These are phyloP conservation scores for Seiridium unicorne DNA, from an alignment of 2,329 filamentous ascomycete species.

Conservation along the genomic window DNA sequence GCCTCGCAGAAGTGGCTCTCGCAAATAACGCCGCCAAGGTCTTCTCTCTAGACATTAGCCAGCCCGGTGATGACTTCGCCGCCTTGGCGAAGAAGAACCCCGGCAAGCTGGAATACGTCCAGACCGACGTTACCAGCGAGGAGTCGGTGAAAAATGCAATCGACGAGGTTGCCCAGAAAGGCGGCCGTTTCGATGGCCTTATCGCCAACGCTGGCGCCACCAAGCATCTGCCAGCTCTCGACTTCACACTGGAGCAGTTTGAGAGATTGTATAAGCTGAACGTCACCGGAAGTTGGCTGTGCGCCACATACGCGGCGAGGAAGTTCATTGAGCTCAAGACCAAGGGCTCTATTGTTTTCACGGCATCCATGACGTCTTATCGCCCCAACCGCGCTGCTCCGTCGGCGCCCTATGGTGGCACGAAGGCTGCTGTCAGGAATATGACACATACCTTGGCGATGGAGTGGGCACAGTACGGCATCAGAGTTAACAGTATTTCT, in stretches of 20 bases:
- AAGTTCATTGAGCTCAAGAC: slow-evolving; percentile 34
- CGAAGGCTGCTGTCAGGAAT: slow-evolving; percentile 41
- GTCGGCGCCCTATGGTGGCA: slow-evolving; percentile 45
- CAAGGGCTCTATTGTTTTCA: slow-evolving; percentile 41
- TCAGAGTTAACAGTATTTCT: slow-evolving; percentile 45
- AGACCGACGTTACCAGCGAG: slow-evolving; percentile 44
- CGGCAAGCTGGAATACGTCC: slow-evolving; percentile 39
- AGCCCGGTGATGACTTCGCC: slow-evolving; percentile 34
- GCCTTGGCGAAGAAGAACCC: slow-evolving; percentile 37
- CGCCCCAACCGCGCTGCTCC: slow-evolving; percentile 48
- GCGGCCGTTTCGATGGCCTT: slow-evolving; percentile 40
- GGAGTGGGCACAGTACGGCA: slow-evolving; percentile 46
- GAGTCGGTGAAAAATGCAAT: slow-evolving; percentile 37
- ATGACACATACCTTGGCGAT: slow-evolving; percentile 41
- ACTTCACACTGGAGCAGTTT: slow-evolving; percentile 37
- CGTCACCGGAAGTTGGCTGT: slow-evolving; percentile 43
- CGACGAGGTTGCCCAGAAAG: slow-evolving; percentile 34
- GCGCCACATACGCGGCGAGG: slow-evolving; percentile 42
- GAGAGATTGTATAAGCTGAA: slow-evolving; percentile 44
- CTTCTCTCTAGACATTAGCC: slow-evolving; percentile 38
- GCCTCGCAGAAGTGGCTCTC: slow-evolving; percentile 44
- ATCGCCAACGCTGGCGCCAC: slow-evolving; percentile 39
- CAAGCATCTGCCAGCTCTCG: slow-evolving; percentile 44
- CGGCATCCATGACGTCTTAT: slow-evolving; percentile 46
- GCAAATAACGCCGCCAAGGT: slow-evolving; percentile 38